Percentiles rank a stretch among this genome's conserved stretches.
Evolutionary conservation across 2,329 filamentous ascomycete species (phyloP).

Genomic region (Sporothrix inflata): DNA sequence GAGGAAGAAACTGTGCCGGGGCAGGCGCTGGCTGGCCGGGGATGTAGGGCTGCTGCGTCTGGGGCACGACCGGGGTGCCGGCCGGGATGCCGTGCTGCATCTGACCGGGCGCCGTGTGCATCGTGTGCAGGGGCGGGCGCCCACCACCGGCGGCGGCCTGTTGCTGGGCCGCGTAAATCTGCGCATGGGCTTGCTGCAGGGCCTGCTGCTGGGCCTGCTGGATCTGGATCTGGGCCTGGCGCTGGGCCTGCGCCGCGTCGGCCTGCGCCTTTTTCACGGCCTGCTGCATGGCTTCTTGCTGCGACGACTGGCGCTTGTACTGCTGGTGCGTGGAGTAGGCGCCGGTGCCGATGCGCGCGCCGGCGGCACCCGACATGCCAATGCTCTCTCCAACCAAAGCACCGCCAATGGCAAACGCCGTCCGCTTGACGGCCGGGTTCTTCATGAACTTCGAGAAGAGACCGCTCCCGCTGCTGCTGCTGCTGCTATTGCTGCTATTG

Average conservation of each 20-base stretch:
- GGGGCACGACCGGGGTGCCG: background rate
- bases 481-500: background rate
- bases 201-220: conserved; percentile 13
- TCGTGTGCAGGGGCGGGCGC: conserved; percentile 11
- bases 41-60: conserved; percentile 10
- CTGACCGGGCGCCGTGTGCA: conserved; percentile 24
- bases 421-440: conserved; percentile 33
- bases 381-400: conserved; percentile 28
- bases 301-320: conserved; percentile 23
- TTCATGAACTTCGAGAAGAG: conserved; percentile 33
- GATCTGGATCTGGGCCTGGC: conserved; percentile 20
- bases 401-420: conserved; percentile 29
- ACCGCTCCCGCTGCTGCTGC: background rate
- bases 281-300: conserved; percentile 14
- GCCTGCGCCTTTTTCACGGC: conserved; percentile 17
- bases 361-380: conserved; percentile 25
- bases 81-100: conserved; percentile 21
- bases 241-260: conserved; percentile 13
- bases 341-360: conserved; percentile 27
- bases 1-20: background rate
- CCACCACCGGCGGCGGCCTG: background rate
- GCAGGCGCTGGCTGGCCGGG: conserved; percentile 4
- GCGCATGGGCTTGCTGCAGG: conserved; percentile 4
- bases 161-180: background rate
- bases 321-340: conserved; percentile 22